These are phyloP conservation scores for Elongisporangium anandrum DNA, from an alignment of 352 stramenopile genomes.

Conservation along the genomic window DNA sequence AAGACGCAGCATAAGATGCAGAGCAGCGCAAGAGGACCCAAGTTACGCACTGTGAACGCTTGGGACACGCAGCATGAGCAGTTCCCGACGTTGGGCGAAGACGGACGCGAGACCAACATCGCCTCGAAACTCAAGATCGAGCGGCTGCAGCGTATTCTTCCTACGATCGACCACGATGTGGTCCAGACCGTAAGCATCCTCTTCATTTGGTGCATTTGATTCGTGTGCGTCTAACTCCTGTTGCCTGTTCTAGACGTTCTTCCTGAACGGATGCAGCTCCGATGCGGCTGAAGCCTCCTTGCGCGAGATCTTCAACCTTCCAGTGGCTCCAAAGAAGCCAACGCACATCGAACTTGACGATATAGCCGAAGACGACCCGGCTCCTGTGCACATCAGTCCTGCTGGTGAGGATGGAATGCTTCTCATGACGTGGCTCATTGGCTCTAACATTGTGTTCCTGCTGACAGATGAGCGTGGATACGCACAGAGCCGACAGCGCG, in stretches of 20 bases:
- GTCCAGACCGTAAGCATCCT: conserved; percentile 41
- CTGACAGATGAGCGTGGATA: neutral
- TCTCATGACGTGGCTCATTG: neutral
- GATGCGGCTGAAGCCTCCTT: conserved; percentile 60
- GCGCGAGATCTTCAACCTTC: conserved; percentile 56
- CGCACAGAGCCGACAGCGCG: conserved; percentile 31
- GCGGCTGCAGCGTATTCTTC: conserved; percentile 52
- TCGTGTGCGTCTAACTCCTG: conserved; percentile 6
- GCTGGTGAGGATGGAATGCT: neutral
- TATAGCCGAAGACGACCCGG: conserved; percentile 18
- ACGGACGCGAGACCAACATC: conserved; percentile 38
- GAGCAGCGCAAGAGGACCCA: neutral
- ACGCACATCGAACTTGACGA: conserved; percentile 13
- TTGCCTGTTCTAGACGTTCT: conserved; percentile 42
- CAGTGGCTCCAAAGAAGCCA: conserved; percentile 17
- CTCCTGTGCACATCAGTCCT: neutral
- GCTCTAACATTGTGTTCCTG: neutral
- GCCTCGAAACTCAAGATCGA: conserved; percentile 66
- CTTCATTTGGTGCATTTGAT: conserved; percentile 1
- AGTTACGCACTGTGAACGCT: conserved; percentile 11
- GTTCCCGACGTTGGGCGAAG: neutral
- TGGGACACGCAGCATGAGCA: conserved; percentile 22
- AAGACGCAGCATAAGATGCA: conserved; percentile 15
- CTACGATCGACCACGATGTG: conserved; percentile 41
- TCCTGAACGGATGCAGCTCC: conserved; percentile 59